Percentiles rank a stretch among this genome's conserved stretches.
phyloP scores from a whole-genome alignment of 2,329 filamentous ascomycete genomes.

The Penicillium sp. region DNA sequence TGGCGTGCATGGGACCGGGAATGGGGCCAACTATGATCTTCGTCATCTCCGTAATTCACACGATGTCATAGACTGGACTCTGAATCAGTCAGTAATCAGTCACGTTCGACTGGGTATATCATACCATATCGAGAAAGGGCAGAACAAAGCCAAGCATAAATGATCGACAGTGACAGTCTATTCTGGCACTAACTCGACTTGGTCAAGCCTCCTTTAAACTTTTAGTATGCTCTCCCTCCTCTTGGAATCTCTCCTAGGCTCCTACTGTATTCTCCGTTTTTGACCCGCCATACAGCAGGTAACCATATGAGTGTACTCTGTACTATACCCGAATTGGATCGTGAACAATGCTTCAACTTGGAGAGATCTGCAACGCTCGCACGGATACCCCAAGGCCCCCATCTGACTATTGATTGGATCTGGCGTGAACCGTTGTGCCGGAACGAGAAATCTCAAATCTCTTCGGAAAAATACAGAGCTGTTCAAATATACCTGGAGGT shows the following conservation, averaged over 20 bases:
- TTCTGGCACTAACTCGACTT: background rate
- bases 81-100: background rate
- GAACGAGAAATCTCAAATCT: slow-evolving; percentile 29
- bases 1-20: slow-evolving; percentile 17
- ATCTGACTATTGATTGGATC: slow-evolving; percentile 31
- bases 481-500: background rate
- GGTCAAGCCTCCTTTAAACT: background rate
- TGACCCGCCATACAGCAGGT: background rate
- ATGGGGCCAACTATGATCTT: slow-evolving; percentile 12
- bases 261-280: background rate
- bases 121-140: too few relatives aligned
- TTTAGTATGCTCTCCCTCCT: background rate
- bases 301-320: too few relatives aligned
- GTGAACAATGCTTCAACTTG: slow-evolving; percentile 15
- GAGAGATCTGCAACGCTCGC: slow-evolving; percentile 25
- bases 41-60: slow-evolving; percentile 15
- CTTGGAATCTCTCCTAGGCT: background rate
- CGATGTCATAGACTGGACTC: background rate
- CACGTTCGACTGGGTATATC: background rate
- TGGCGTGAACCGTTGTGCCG: slow-evolving; percentile 27
- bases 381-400: slow-evolving; percentile 21
- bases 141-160: background rate
- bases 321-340: background rate
- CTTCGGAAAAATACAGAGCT: background rate
- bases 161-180: background rate